Percentiles rank a stretch among this genome's conserved stretches.
phyloP scores from a whole-genome alignment of 345 rosid species.

The Eucalyptus erythrocorys region DNA sequence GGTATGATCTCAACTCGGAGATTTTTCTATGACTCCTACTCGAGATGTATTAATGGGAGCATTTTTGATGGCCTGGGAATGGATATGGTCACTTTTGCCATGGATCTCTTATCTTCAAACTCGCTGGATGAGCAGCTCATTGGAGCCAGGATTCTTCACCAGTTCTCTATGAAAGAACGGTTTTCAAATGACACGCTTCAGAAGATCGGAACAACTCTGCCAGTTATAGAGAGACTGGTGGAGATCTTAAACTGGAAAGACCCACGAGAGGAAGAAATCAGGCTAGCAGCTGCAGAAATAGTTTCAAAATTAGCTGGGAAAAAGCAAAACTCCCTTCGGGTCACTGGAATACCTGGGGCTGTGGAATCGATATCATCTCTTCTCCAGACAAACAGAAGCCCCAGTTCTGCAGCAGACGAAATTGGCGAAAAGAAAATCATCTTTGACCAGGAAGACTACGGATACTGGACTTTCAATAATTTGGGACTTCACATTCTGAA shows the following conservation, averaged over 20 bases:
- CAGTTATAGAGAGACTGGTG: conserved; percentile 55
- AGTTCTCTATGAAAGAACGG: conserved; percentile 21
- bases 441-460: conserved; percentile 28
- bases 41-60: conserved; percentile 63
- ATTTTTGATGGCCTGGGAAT: conserved; percentile 72
- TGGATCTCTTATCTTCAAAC: conserved; percentile 56
- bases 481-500: conserved; percentile 68
- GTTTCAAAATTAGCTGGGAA: conserved; percentile 55
- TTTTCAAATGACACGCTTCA: conserved; percentile 62
- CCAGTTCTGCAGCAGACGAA: conserved; percentile 41
- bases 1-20: conserved; percentile 38
- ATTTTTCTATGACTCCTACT: conserved; percentile 80
- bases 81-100: conserved; percentile 66
- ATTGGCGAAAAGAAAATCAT: conserved; percentile 36
- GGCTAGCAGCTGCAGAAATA: conserved; percentile 61
- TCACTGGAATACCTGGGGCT: conserved; percentile 69
- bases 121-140: conserved; percentile 73
- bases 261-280: conserved; percentile 64
- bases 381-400: conserved; percentile 38
- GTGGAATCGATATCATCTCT: conserved; percentile 83
- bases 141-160: conserved; percentile 53
- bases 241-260: conserved; percentile 90
- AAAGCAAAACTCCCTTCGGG: conserved; percentile 61
- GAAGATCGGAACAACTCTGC: conserved; percentile 56
- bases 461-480: conserved; percentile 58